These are phyloP conservation scores for Myxozyma kluyveri DNA, from an alignment of 805 yeast genomes.

Conservation along the genomic window DNA sequence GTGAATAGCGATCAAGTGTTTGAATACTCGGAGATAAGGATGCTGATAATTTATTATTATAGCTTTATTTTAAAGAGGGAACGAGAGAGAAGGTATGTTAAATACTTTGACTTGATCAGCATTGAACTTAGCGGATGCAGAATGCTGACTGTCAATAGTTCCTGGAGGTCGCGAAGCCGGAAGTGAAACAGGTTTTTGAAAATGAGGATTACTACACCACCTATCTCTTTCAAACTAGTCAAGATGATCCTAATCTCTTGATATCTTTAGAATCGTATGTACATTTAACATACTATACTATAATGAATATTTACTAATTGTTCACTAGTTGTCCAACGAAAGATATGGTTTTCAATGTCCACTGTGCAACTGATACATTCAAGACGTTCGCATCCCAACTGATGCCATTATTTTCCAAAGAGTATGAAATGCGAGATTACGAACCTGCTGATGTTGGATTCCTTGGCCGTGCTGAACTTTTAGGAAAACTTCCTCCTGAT, in stretches of 20 bases:
- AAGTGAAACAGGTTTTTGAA: no score
- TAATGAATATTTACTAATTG: neutral
- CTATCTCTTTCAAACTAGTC: constrained; percentile 13
- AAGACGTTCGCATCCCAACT: constrained; percentile 13
- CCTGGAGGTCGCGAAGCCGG: no score
- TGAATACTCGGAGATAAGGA: no score
- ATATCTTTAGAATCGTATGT: constrained; percentile 23
- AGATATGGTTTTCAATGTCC: constrained; percentile 14
- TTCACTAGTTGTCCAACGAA: constrained; percentile 15
- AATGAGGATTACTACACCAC: constrained; percentile 9
- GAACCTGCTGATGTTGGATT: constrained; percentile 27
- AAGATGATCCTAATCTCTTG: constrained; percentile 4
- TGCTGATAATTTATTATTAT: no score
- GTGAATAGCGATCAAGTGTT: no score
- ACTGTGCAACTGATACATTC: constrained; percentile 18
- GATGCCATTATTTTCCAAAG: constrained; percentile 1
- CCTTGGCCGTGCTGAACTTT: constrained; percentile 16
- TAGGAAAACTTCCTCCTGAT: constrained; percentile 8
- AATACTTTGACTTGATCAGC: no score
- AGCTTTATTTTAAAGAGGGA: no score
- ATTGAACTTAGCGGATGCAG: no score
- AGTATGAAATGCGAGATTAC: constrained; percentile 9
- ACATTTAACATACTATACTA: neutral
- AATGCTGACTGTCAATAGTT: no score
- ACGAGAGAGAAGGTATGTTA: no score